A percentile compares a stretch with the other conserved stretches of the same genome.
Evolutionary conservation across 169 alveolate genomes (phyloP).

Genomic region (Cryptosporidium ubiquitum): DNA sequence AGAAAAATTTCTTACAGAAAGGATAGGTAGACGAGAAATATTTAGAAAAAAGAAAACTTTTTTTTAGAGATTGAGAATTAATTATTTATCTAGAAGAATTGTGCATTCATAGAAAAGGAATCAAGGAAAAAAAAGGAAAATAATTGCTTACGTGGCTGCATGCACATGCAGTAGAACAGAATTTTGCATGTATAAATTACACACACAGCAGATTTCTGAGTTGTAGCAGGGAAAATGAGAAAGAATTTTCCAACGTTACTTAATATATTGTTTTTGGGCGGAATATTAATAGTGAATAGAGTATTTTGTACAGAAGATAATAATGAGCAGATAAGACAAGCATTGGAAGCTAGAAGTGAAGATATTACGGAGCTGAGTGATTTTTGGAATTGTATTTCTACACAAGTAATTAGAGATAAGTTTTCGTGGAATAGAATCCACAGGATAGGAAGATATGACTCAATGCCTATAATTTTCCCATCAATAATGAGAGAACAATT

Average conservation of each 20-base stretch:
- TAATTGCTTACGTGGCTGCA: constrained; percentile 15
- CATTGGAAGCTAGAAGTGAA: constrained; percentile 43
- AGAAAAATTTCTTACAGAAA: no score
- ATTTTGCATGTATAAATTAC: background rate
- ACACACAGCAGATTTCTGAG: background rate
- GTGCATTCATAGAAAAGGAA: background rate
- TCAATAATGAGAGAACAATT: background rate
- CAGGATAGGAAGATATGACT: constrained; percentile 47
- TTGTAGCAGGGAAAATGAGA: background rate
- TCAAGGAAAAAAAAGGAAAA: background rate
- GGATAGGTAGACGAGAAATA: background rate
- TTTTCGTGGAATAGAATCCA: constrained; percentile 62
- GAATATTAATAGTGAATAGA: background rate
- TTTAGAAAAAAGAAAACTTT: no score
- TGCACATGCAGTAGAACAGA: background rate
- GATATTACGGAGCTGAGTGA: constrained; percentile 42
- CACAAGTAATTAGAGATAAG: constrained; percentile 59
- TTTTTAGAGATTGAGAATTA: no score
- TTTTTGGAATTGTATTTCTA: constrained; percentile 42
- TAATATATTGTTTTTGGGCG: background rate
- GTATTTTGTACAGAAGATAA: background rate
- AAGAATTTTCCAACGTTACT: background rate
- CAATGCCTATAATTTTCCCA: constrained; percentile 65
- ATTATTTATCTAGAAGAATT: no score
- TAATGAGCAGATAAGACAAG: constrained; percentile 56